Evolutionary conservation across 208 protist species (phyloP), one percentile per base, ranked within the genome.

Genomic region (Hexamita inflata): DNA sequence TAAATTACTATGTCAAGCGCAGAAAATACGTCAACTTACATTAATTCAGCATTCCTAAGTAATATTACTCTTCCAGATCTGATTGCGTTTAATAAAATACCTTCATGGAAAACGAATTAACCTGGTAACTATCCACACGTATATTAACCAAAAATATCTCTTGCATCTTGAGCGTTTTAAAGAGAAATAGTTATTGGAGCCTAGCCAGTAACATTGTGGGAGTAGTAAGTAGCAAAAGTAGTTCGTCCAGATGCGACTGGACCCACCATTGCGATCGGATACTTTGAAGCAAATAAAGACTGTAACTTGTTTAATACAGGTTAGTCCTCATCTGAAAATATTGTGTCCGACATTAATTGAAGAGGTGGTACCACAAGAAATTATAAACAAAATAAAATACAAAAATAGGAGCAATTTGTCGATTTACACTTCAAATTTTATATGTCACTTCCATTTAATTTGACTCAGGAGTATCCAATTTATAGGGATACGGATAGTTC

Each of bases 11-110:
- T 91, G 9, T 95, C 85, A 9, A 99, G 78, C 1, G 95, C 88
- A 0, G 93, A 91, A 35, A 97, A 87, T 0, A 99, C 91, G 67
- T 99, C 96, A 68, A 94, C 87, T 1, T 94, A 94, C 24, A 94
- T 93, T 19, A 94, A 81, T 82, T 98, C 94, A 61, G 98, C 91
- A 83, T 99, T 95, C 75, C 99, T 95, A 79, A 99, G 92, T 19
- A 98, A 70, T 68, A 99, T 86, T 94, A 94, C 98, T 58, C 87
- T 85, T 1, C 95, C 95, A 58, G 94, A 84, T 75, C 84, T 57
- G 13, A 97, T 93, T 15, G 94, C 94, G 32, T 89, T 82, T 40
- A 93, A 93, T 59, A 99, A 81, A 24, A 91, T 90, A 38, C 95
- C 95, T n/a, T 90, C 79, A 68, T 96, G 86, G 92, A 94, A 99